These are phyloP conservation scores for Collybia nuda DNA, from an alignment of 768 basidiomycete genomes.

Conservation along the genomic window DNA sequence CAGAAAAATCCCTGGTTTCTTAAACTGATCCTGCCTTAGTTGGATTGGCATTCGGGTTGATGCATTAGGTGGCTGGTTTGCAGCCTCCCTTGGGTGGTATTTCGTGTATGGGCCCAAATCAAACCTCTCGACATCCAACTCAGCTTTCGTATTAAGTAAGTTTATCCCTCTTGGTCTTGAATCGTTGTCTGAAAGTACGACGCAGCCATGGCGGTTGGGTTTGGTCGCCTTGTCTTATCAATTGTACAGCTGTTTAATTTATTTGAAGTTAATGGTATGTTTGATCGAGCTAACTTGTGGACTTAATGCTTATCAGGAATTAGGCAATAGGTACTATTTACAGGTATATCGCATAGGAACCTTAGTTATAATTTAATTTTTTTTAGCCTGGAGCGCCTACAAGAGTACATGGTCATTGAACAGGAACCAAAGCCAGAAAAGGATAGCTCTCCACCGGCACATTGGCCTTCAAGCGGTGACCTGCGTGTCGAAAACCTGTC, in stretches of 20 bases:
- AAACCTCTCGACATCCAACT: slow-evolving; percentile 8
- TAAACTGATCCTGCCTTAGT: slow-evolving; percentile 14
- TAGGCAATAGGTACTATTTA: too few relatives aligned
- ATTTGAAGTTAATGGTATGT: slow-evolving; percentile 42
- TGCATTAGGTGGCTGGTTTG: slow-evolving; percentile 53
- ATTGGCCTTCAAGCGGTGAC: not conserved
- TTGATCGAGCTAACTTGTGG: not conserved
- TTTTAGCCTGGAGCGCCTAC: slow-evolving; percentile 56
- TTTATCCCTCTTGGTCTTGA: not conserved
- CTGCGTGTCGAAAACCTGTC: slow-evolving; percentile 15
- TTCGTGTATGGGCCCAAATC: slow-evolving; percentile 54
- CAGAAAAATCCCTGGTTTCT: not conserved
- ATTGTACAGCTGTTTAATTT: slow-evolving; percentile 39
- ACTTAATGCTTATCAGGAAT: too few relatives aligned
- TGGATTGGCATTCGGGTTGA: slow-evolving; percentile 52
- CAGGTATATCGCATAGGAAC: slow-evolving; percentile 18
- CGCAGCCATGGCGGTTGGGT: slow-evolving; percentile 33
- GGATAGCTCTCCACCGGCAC: too few relatives aligned
- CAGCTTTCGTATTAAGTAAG: slow-evolving; percentile 13
- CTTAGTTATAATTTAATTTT: not conserved
- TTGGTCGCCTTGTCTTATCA: slow-evolving; percentile 52
- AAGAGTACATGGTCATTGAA: too few relatives aligned
- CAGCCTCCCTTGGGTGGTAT: slow-evolving; percentile 49
- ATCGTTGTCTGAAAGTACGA: too few relatives aligned
- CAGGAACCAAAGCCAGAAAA: too few relatives aligned